Evolutionary conservation across 2,329 filamentous ascomycete genomes (phyloP), one percentile per base, ranked within the genome.

Genomic region (Colletotrichum tamarilloi): DNA sequence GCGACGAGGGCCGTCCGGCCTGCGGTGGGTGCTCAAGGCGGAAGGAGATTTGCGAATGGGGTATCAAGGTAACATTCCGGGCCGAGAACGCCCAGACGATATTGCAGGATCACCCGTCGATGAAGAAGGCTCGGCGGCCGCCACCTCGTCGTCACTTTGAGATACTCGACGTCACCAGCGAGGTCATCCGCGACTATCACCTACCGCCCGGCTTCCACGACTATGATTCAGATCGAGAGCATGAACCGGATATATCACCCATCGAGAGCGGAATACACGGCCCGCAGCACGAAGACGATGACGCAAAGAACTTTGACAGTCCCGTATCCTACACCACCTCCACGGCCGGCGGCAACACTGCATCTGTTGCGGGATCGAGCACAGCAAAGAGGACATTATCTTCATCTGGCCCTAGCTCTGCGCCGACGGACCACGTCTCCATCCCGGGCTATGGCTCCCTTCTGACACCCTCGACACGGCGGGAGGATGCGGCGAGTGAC

Each of bases 141-240:
- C 77, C 78, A 12, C 14, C 46, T 2, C 67, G 70, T 19, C 78
- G 75, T 49, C 78, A 77, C 24, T 82, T 80, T 70, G 80, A 82
- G 77, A 83, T 84, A n/a, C 73, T 83, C 16, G 81, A 84, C 58
- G 71, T 83, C 24, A 82, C 82, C 1, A 77, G 78, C 14, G 80
- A 84, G 70, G 79, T 84, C 3, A 81, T 83, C 59, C 79, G 82
- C 68, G 82, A 83, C 60, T 83, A 83, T 35, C 77, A 80, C 42
- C 74, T 77, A 5, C 77, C 77, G 3, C 76, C 77, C 6, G 74
- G 57, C 24, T 65, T 65, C 16, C 42, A 66, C 32, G 69, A 74
- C 28, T 73, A 52, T 24, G 73, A 73, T 22, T 74, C 73, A 0
- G 73, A 73, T 8, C 55, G 53, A 5, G 73, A 74, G 26, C 58